phyloP scores from a whole-genome alignment of 2,329 filamentous ascomycete species.

The Alternaria arborescens region DNA sequence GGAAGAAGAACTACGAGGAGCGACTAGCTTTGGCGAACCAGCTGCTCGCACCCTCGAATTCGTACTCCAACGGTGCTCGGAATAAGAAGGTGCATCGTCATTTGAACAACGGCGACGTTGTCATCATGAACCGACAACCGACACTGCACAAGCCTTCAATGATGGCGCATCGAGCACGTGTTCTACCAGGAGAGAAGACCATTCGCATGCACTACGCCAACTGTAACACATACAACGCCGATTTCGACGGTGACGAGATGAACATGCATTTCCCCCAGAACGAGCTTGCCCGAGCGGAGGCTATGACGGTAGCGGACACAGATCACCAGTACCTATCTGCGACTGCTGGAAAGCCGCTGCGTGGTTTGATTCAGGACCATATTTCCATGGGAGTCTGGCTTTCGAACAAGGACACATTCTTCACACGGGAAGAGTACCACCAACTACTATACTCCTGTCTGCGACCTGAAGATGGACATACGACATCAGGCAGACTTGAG shows the following conservation, averaged over 20 bases:
- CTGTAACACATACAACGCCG: conserved; percentile 98
- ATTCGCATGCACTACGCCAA: conserved; percentile 99
- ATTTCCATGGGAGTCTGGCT: conserved; percentile 93
- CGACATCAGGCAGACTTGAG: conserved; percentile 80
- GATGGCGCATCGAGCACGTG: conserved; percentile 94
- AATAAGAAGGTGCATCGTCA: conserved; percentile 98
- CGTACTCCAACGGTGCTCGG: conserved; percentile 74
- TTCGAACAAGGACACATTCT: conserved; percentile 90
- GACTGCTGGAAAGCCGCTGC: conserved; percentile 89
- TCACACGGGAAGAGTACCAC: conserved; percentile 86
- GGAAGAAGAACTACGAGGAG: conserved; percentile 87
- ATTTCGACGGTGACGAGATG: conserved; percentile 99
- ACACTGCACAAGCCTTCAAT: conserved; percentile 98
- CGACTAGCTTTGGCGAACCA: conserved; percentile 90
- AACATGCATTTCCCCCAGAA: conserved; percentile 99
- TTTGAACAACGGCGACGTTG: conserved; percentile 94
- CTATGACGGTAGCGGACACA: conserved; percentile 90
- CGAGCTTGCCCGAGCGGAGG: conserved; percentile 91
- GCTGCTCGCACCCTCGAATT: conserved; percentile 83
- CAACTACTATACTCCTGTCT: conserved; percentile 92
- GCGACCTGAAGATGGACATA: conserved; percentile 89
- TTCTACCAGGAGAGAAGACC: conserved; percentile 92
- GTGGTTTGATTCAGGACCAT: conserved; percentile 98
- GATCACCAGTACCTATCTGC: conserved; percentile 97
- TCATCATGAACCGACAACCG: conserved; percentile 98